These are phyloP conservation scores for Ustilago vetiveriae DNA, from an alignment of 1,284 basidiomycete genomes.

Conservation along the genomic window DNA sequence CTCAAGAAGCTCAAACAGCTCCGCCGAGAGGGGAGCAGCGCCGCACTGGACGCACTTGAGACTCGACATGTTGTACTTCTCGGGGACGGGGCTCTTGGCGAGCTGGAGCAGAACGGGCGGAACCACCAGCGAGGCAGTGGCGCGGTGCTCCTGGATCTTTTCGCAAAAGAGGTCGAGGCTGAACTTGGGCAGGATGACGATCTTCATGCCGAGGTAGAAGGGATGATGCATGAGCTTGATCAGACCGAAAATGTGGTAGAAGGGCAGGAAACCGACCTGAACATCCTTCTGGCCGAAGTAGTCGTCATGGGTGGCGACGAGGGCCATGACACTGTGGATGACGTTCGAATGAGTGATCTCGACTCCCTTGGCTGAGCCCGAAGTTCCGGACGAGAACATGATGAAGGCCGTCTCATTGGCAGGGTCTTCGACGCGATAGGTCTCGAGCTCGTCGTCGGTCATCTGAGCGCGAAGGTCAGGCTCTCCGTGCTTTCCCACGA, in stretches of 20 bases:
- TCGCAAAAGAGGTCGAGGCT: conserved; percentile 78
- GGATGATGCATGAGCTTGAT: conserved; percentile 75
- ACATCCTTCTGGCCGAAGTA: conserved; percentile 51
- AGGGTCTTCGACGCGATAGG: conserved; percentile 42
- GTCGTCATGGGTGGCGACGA: conserved; percentile 31
- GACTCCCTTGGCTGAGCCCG: conserved; percentile 64
- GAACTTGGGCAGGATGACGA: conserved; percentile 78
- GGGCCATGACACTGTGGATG: conserved; percentile 51
- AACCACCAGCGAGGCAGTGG: conserved; percentile 76
- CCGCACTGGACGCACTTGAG: conserved; percentile 76
- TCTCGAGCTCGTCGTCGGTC: conserved; percentile 38
- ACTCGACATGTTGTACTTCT: conserved; percentile 76
- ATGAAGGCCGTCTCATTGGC: conserved; percentile 52
- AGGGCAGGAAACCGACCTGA: conserved; percentile 58
- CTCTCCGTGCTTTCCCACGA: conserved; percentile 36
- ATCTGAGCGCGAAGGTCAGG: conserved; percentile 45
- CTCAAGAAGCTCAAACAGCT: conserved; percentile 73
- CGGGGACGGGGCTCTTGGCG: conserved; percentile 77
- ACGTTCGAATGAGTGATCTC: conserved; percentile 62
- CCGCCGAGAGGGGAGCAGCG: conserved; percentile 80
- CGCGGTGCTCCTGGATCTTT: conserved; percentile 75
- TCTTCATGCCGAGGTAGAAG: conserved; percentile 73
- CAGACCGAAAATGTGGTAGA: conserved; percentile 69
- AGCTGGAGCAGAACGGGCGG: conserved; percentile 84
- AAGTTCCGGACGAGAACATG: conserved; percentile 61